Evolutionary conservation across 2,329 filamentous ascomycete species (phyloP).

Genomic region (Sphaceloma murrayae): DNA sequence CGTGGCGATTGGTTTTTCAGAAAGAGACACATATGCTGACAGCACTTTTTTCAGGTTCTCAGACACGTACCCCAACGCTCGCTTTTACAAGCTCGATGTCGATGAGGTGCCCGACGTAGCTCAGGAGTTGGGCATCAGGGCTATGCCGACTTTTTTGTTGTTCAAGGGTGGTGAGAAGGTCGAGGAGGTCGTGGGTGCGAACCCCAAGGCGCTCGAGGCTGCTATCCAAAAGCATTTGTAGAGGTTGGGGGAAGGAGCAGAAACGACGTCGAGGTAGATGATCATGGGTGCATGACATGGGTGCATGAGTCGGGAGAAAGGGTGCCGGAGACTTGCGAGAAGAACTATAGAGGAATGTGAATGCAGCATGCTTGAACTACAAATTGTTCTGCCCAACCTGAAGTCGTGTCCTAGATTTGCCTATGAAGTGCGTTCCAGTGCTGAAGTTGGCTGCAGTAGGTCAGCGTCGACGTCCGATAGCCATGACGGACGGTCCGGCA

Average conservation of each 20-base stretch:
- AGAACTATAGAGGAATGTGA: too few relatives aligned
- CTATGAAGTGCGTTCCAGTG: too few relatives aligned
- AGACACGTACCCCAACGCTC: slow-evolving; percentile 48
- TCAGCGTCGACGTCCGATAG: too few relatives aligned
- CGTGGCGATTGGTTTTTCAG: too few relatives aligned
- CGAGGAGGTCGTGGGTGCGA: slow-evolving; percentile 68
- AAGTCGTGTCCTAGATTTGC: too few relatives aligned
- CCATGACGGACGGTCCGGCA: too few relatives aligned
- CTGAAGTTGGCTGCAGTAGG: too few relatives aligned
- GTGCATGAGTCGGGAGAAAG: too few relatives aligned
- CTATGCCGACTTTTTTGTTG: slow-evolving; percentile 86
- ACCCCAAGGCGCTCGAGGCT: slow-evolving; percentile 56
- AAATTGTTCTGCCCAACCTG: too few relatives aligned
- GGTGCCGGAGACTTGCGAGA: too few relatives aligned
- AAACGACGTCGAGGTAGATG: not conserved
- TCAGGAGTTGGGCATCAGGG: slow-evolving; percentile 67
- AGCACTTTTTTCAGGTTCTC: slow-evolving; percentile 48
- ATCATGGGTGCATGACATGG: too few relatives aligned
- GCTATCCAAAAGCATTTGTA: slow-evolving; percentile 36
- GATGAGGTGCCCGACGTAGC: slow-evolving; percentile 69
- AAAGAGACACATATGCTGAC: slow-evolving; percentile 20
- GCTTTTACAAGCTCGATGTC: slow-evolving; percentile 87
- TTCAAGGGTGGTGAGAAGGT: slow-evolving; percentile 72
- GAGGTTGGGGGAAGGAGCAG: not conserved
- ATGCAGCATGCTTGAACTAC: too few relatives aligned